Conservation (phyloP, 164 flowering plant species). For the Berberis thunbergii region DNA sequence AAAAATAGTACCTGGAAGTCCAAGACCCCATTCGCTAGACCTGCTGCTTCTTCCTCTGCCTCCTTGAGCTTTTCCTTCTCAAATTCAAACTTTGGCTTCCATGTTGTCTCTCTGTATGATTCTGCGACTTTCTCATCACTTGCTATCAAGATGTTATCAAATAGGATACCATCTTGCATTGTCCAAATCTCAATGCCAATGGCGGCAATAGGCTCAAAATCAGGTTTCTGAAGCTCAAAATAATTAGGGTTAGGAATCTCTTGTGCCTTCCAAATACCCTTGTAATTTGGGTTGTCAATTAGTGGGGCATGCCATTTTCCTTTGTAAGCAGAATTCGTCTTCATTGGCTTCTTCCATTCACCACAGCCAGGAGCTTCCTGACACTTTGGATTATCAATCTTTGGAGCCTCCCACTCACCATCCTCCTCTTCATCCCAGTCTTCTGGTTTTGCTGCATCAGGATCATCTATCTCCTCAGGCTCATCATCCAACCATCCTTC, state of each 20-base stretch:
- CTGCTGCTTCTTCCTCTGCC: constrained; percentile 58
- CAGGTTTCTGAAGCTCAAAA: constrained; percentile 72
- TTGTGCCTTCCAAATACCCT: constrained; percentile 96
- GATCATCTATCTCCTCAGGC: constrained; percentile 95
- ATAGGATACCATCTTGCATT: constrained; percentile 97
- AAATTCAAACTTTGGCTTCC: constrained; percentile 80
- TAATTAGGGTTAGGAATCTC: constrained; percentile 76
- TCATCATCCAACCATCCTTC: constrained; percentile 99
- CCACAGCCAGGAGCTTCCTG: constrained; percentile 90
- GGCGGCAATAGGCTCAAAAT: constrained; percentile 87
- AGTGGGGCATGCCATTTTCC: constrained; percentile 92
- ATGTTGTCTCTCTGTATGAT: constrained; percentile 39
- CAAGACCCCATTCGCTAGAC: constrained; percentile 33
- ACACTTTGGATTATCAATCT: constrained; percentile 87
- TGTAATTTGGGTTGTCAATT: constrained; percentile 84
- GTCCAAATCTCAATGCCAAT: constrained; percentile 99
- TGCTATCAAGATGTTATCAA: constrained; percentile 81
- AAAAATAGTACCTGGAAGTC: constrained; percentile 49
- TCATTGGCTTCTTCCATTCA: constrained; percentile 96
- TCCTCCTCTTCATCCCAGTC: constrained; percentile 99
- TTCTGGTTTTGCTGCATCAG: constrained; percentile 88
- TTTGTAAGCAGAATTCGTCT: constrained; percentile 87
- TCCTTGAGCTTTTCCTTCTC: constrained; percentile 77
- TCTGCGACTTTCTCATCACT: constrained; percentile 64
- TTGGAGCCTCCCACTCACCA: constrained; percentile 99